Evolutionary conservation across 345 rosid species (phyloP).

Genomic region (Eucalyptus curtisii): DNA sequence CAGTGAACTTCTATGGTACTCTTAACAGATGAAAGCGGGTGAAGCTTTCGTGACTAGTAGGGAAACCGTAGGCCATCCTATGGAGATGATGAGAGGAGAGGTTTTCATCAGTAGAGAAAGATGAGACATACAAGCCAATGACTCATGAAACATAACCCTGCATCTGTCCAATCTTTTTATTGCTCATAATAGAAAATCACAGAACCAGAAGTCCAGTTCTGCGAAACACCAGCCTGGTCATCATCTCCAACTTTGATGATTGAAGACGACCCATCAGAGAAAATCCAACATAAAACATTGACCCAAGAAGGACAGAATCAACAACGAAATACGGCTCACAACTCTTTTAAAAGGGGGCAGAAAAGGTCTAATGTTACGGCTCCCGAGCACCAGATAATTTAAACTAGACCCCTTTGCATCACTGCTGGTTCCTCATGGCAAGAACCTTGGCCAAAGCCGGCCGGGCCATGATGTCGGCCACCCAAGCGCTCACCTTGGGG

Average conservation of each 20-base stretch:
- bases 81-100: no score
- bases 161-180: not conserved
- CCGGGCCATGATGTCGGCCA: conserved; percentile 13
- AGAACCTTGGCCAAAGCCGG: conserved; percentile 41
- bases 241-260: not conserved
- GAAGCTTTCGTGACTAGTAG: no score
- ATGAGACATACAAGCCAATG: not conserved
- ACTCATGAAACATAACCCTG: not conserved
- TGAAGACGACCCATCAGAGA: not conserved
- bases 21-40: not conserved
- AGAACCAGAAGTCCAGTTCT: no score
- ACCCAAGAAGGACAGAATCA: not conserved
- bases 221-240: not conserved
- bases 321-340: not conserved
- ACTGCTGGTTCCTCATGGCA: conserved; percentile 9
- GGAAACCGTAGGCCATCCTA: no score
- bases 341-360: not conserved
- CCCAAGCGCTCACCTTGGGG: conserved; percentile 5
- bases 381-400: conserved; percentile 6
- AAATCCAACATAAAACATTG: not conserved
- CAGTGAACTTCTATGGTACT: not conserved
- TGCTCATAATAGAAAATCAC: not conserved
- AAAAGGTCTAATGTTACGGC: conserved; percentile 54
- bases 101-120: no score
- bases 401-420: not conserved